Evolutionary conservation across 2,329 filamentous ascomycete genomes (phyloP).

Genomic region (Lomentospora prolificans): DNA sequence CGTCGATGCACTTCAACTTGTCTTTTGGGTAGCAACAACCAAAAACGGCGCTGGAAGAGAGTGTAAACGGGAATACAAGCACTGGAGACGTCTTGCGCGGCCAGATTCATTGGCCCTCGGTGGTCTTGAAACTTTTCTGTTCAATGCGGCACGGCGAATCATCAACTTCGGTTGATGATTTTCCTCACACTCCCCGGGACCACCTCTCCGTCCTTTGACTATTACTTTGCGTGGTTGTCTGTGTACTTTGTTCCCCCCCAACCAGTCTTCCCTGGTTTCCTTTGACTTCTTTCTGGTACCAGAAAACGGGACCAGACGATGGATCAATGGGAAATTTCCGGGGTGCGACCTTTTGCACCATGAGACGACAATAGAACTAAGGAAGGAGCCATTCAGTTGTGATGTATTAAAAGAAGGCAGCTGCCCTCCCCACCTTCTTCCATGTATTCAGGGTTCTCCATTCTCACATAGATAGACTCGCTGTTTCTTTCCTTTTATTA

Average conservation of each 20-base stretch:
- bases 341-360: not conserved
- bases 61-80: not conserved
- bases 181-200: slow-evolving; percentile 1
- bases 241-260: not conserved
- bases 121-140: slow-evolving; percentile 1
- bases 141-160: not conserved
- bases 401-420: not conserved
- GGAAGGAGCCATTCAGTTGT: not conserved
- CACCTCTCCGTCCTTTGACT: not conserved
- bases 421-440: not conserved
- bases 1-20: no score
- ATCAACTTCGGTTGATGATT: not conserved
- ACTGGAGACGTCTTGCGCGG: not conserved
- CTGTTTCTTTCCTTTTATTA: not conserved
- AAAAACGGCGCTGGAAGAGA: not conserved
- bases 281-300: not conserved
- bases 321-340: not conserved
- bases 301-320: not conserved
- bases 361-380: not conserved
- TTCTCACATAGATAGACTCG: not conserved
- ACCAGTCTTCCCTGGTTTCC: not conserved
- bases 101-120: not conserved
- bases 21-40: not conserved
- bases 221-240: no score
- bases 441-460: not conserved